A percentile compares a stretch with the other conserved stretches of the same genome.
Evolutionary conservation across 2,329 filamentous ascomycete genomes (phyloP).

Genomic region (Volutella citrinella): DNA sequence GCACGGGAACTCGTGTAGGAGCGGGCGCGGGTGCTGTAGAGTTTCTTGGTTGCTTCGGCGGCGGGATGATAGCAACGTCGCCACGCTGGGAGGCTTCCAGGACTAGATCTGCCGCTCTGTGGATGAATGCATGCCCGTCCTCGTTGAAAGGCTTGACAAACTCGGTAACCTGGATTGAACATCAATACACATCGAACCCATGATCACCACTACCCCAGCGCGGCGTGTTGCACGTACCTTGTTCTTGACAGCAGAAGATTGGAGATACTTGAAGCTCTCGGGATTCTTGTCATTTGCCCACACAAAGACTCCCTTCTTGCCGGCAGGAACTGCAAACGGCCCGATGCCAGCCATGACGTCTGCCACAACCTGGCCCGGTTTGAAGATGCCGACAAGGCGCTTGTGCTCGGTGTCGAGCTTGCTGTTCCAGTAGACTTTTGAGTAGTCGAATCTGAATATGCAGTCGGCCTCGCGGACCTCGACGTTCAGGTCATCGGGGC

Average conservation of each 20-base stretch:
- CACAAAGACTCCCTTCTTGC: constrained; percentile 85
- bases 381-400: constrained; percentile 72
- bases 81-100: constrained; percentile 47
- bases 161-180: constrained; percentile 56
- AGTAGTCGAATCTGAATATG: constrained; percentile 88
- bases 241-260: constrained; percentile 69
- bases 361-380: constrained; percentile 82
- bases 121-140: constrained; percentile 81
- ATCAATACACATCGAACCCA: no score
- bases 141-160: constrained; percentile 79
- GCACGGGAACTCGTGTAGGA: constrained; percentile 51
- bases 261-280: constrained; percentile 73
- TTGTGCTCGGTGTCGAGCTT: constrained; percentile 87
- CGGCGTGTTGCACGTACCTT: constrained; percentile 54
- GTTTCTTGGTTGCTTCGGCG: constrained; percentile 36
- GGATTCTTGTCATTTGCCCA: constrained; percentile 98
- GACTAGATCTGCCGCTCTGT: constrained; percentile 60
- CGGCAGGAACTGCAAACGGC: constrained; percentile 89
- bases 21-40: constrained; percentile 34
- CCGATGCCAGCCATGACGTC: constrained; percentile 98
- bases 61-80: constrained; percentile 52
- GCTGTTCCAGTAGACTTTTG: constrained; percentile 97
- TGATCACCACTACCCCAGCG: constrained; percentile 8
- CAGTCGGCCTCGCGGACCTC: constrained; percentile 79
- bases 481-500: constrained; percentile 79